A percentile compares a stretch with the other conserved stretches of the same genome.
Conservation (phyloP, 1,284 basidiomycete species). For the Hemileccinum hortonii region DNA sequence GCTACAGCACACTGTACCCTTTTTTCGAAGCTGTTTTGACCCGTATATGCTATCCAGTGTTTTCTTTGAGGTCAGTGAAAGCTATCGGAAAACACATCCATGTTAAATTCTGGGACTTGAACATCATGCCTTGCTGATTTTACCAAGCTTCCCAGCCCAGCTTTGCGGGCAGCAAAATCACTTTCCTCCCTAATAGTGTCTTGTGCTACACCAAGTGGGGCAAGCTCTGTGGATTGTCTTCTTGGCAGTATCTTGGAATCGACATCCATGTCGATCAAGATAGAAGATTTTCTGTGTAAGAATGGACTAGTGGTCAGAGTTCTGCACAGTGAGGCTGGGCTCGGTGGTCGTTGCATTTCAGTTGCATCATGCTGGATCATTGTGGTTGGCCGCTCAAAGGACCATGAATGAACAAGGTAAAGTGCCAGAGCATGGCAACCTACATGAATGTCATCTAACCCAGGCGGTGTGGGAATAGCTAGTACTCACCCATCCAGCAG, state of each 20-base stretch:
- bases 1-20: conserved; percentile 14
- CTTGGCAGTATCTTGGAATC: conserved; percentile 60
- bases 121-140: conserved; percentile 86
- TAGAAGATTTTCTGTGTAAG: conserved; percentile 63
- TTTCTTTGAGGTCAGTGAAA: conserved; percentile 12
- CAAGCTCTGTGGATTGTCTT: conserved; percentile 46
- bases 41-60: conserved; percentile 6
- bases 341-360: conserved; percentile 32
- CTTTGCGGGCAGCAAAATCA: conserved; percentile 62
- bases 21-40: conserved; percentile 8
- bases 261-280: conserved; percentile 88
- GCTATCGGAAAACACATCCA: conserved; percentile 54
- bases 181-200: conserved; percentile 48
- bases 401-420: conserved; percentile 85
- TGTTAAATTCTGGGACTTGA: conserved; percentile 83
- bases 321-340: conserved; percentile 42
- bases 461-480: background rate
- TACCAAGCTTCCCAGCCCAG: conserved; percentile 78
- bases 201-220: conserved; percentile 21
- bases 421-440: conserved; percentile 92
- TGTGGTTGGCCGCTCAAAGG: conserved; percentile 74
- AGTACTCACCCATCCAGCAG: conserved; percentile 82
- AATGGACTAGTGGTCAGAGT: conserved; percentile 55
- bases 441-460: conserved; percentile 33
- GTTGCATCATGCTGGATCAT: conserved; percentile 15